Evolutionary conservation across 371 early-diverging fungal species (phyloP).

Genomic region (Actinomortierella wolfii): DNA sequence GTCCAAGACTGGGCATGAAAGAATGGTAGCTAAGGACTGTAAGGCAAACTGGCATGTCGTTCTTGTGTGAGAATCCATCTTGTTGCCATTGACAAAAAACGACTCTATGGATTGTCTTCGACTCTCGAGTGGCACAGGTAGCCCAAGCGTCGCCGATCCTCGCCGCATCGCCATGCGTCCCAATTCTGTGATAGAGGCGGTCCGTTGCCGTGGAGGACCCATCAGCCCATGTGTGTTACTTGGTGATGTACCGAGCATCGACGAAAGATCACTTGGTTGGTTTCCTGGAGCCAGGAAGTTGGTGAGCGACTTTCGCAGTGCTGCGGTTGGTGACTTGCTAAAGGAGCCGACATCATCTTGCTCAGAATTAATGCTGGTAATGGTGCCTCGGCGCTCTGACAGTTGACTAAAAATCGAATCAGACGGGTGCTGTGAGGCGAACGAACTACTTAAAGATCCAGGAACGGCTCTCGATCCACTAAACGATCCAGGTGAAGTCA

Average conservation of each 20-base stretch:
- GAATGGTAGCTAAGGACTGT: conserved; percentile 19
- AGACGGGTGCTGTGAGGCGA: conserved; percentile 3
- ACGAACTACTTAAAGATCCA: conserved; percentile 19
- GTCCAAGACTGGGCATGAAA: conserved; percentile 37
- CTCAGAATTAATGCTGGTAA: conserved; percentile 14
- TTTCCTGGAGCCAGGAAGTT: conserved; percentile 13
- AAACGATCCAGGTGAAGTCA: conserved; percentile 13
- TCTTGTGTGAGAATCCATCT: conserved; percentile 38
- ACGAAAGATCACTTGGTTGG: no score
- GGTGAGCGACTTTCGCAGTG: conserved; percentile 25
- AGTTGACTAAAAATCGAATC: conserved; percentile 1
- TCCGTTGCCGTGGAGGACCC: conserved; percentile 25
- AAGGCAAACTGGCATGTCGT: conserved; percentile 35
- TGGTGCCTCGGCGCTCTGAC: conserved; percentile 2
- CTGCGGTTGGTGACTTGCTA: conserved; percentile 38
- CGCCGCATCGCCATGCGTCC: conserved; percentile 43
- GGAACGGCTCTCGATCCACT: conserved; percentile 28
- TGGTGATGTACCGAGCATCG: no score
- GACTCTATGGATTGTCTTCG: no score
- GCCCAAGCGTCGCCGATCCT: conserved; percentile 10
- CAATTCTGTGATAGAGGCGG: conserved; percentile 36
- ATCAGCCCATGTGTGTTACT: no score
- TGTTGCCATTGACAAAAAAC: conserved; percentile 37
- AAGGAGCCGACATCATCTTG: conserved; percentile 19
- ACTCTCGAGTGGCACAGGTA: conserved; percentile 11